Evolutionary conservation across 208 protist genomes (phyloP).

Genomic region (Dictyostelium gargantuum): DNA sequence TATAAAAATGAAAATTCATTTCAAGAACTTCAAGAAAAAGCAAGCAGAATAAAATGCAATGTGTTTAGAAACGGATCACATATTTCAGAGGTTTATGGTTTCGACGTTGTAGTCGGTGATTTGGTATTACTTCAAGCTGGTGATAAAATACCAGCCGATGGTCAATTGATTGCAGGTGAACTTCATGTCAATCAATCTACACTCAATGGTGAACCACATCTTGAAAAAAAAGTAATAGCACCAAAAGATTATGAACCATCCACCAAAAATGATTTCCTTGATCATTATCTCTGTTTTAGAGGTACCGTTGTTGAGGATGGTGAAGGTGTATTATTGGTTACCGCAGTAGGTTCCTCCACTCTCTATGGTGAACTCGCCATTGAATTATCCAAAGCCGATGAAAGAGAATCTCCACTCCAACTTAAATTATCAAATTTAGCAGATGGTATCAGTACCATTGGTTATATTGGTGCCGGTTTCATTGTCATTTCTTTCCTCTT

Average conservation of each 20-base stretch:
- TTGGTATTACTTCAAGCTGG: conserved; percentile 60
- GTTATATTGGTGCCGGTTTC: conserved; percentile 70
- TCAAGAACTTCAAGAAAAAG: conserved; percentile 70
- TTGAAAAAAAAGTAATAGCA: conserved; percentile 40
- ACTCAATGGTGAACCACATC: conserved; percentile 43
- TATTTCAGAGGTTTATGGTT: conserved; percentile 24
- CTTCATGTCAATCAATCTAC: conserved; percentile 46
- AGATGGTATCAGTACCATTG: conserved; percentile 50
- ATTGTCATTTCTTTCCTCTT: conserved; percentile 72
- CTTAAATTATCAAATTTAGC: conserved; percentile 55
- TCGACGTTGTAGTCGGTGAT: conserved; percentile 70
- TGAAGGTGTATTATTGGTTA: conserved; percentile 48
- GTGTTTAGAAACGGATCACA: conserved; percentile 68
- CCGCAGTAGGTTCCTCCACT: conserved; percentile 6
- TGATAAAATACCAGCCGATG: conserved; percentile 68
- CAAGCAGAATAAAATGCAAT: conserved; percentile 58
- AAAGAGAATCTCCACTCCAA: conserved; percentile 62
- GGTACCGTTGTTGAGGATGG: conserved; percentile 65
- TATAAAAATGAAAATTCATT: conserved; percentile 71
- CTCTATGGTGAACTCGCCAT: conserved; percentile 61
- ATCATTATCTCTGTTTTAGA: conserved; percentile 60
- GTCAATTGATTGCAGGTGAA: conserved; percentile 56
- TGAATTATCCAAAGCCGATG: conserved; percentile 56
- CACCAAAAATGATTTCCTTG: conserved; percentile 6
- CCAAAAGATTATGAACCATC: conserved; percentile 10